A percentile compares a stretch with the other conserved stretches of the same genome.
Conservation (phyloP, 2,329 filamentous ascomycete species). For the Metarhizium album region DNA sequence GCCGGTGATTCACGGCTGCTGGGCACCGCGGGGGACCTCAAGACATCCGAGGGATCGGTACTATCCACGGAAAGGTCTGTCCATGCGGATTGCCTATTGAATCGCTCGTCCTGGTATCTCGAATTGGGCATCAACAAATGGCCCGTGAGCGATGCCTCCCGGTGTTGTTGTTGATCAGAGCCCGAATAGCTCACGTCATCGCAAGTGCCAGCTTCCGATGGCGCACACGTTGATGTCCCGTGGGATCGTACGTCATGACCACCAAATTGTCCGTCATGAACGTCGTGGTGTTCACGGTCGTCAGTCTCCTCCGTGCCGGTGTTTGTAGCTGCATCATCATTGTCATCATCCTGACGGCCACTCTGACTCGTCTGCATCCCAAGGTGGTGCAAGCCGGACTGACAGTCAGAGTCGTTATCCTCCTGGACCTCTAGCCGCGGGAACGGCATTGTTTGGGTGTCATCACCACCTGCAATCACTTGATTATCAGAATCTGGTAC, state of each 20-base stretch:
- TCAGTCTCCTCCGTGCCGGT: constrained; percentile 26
- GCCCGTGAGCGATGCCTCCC: constrained; percentile 27
- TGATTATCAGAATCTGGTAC: constrained; percentile 28
- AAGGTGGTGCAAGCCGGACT: constrained; percentile 23
- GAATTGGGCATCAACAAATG: constrained; percentile 37
- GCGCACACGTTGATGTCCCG: constrained; percentile 30
- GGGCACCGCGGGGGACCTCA: constrained; percentile 19
- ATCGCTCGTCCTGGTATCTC: constrained; percentile 32
- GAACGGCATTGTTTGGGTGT: constrained; percentile 19
- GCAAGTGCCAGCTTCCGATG: constrained; percentile 21
- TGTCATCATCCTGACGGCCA: constrained; percentile 10
- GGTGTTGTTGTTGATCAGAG: constrained; percentile 15
- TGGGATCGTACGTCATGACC: constrained; percentile 22
- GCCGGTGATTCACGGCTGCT: constrained; percentile 16
- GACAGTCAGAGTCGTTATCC: constrained; percentile 30
- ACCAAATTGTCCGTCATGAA: constrained; percentile 18
- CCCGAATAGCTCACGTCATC: constrained; percentile 18
- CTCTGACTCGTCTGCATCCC: constrained; percentile 12
- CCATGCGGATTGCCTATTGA: constrained; percentile 48
- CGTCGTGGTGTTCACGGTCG: constrained; percentile 18
- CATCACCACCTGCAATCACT: constrained; percentile 2
- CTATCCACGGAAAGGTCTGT: constrained; percentile 49
- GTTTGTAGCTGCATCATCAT: constrained; percentile 23
- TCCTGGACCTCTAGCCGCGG: constrained; percentile 24
- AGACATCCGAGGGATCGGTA: constrained; percentile 26